Conservation (phyloP, 148 eudicot genomes). For the Vaccinium darrowii region DNA sequence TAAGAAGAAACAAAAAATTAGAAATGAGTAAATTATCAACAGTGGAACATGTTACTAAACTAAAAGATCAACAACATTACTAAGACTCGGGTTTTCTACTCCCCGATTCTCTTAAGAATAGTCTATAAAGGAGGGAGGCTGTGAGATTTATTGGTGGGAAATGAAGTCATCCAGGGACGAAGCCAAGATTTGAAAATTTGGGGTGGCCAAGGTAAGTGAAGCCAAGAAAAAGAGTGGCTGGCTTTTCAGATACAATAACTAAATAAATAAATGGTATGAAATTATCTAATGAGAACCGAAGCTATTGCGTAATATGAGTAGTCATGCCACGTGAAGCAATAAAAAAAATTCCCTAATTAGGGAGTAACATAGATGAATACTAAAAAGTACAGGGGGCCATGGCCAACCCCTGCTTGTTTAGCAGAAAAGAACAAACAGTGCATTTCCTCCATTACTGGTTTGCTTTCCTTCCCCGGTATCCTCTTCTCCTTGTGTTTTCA, state of each 20-base stretch:
- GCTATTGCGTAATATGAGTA: background rate
- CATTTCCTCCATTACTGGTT: background rate
- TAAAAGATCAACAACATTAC: background rate
- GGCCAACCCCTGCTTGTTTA: background rate
- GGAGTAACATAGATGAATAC: background rate
- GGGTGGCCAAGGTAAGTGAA: constrained; percentile 3
- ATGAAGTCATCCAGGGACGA: background rate
- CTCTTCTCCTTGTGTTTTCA: background rate
- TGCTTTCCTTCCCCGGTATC: background rate
- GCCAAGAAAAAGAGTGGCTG: background rate
- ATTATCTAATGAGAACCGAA: background rate
- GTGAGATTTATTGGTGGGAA: constrained; percentile 1
- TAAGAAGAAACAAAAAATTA: constrained; percentile 7
- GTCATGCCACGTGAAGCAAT: background rate
- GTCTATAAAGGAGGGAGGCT: background rate
- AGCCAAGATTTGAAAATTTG: background rate
- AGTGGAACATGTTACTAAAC: background rate
- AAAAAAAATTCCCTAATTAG: too few relatives aligned
- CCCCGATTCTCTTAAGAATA: background rate
- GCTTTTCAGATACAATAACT: background rate
- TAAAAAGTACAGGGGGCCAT: background rate
- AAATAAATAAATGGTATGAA: background rate
- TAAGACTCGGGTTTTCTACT: background rate
- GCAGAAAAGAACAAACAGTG: background rate
- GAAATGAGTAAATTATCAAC: constrained; percentile 1